Conservation (phyloP, 2,329 filamentous ascomycete species). For the Hysterium pulicare region DNA sequence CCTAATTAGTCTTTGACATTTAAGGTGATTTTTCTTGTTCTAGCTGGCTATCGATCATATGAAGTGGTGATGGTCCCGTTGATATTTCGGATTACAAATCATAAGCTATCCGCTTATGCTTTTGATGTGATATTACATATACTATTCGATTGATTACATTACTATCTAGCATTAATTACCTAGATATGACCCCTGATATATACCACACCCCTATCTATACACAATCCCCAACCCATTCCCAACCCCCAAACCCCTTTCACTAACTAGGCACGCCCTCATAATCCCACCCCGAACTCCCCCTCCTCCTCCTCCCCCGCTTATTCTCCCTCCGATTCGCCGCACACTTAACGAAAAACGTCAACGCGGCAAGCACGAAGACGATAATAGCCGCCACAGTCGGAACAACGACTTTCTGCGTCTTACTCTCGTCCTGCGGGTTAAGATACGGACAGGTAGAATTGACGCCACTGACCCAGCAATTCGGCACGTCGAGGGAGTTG, state of each 20-base stretch:
- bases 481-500: slow-evolving; percentile 54
- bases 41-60: no score
- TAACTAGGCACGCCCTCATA: slow-evolving; percentile 63
- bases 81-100: no score
- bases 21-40: no score
- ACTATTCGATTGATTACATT: no score
- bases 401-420: slow-evolving; percentile 53
- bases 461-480: slow-evolving; percentile 60
- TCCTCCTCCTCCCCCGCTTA: slow-evolving; percentile 49
- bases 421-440: slow-evolving; percentile 40
- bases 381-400: slow-evolving; percentile 62
- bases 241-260: neutral
- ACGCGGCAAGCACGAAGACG: slow-evolving; percentile 57
- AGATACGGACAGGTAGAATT: slow-evolving; percentile 59
- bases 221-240: no score
- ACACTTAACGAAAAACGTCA: slow-evolving; percentile 63
- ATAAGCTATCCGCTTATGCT: no score
- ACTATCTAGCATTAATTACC: no score
- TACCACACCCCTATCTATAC: no score
- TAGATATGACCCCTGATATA: no score
- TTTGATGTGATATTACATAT: no score
- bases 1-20: no score
- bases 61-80: no score
- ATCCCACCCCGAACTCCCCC: slow-evolving; percentile 54
- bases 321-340: slow-evolving; percentile 58